These are phyloP conservation scores for Didymella lethalis DNA, from an alignment of 2,329 filamentous ascomycete genomes.

Conservation along the genomic window DNA sequence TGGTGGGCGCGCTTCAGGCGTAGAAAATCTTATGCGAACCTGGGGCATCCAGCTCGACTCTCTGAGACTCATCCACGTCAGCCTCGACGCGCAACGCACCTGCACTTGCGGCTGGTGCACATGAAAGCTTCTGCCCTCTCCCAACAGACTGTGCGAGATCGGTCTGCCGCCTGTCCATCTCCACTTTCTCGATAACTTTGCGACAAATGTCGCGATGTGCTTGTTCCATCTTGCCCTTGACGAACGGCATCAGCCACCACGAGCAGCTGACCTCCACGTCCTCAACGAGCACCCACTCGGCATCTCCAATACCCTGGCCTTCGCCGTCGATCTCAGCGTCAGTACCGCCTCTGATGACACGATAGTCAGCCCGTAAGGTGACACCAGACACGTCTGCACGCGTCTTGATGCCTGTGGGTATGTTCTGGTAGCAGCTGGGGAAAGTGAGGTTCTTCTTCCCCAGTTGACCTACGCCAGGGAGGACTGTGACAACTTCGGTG, in stretches of 20 bases:
- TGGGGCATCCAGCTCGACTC: slow-evolving; percentile 14
- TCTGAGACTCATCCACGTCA: slow-evolving; percentile 27
- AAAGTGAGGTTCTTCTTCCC: slow-evolving; percentile 45
- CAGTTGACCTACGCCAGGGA: slow-evolving; percentile 44
- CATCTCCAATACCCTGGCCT: slow-evolving; percentile 43
- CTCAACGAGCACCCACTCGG: slow-evolving; percentile 46
- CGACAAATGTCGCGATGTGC: slow-evolving; percentile 45
- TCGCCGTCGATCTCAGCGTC: slow-evolving; percentile 44
- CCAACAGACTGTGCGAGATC: slow-evolving; percentile 27
- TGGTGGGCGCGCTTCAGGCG: slow-evolving; percentile 7
- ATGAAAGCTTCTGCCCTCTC: slow-evolving; percentile 24
- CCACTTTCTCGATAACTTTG: slow-evolving; percentile 46
- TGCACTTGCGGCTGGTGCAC: not conserved
- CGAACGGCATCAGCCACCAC: slow-evolving; percentile 50
- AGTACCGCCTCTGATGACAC: slow-evolving; percentile 38
- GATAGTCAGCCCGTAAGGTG: slow-evolving; percentile 42
- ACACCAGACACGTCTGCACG: slow-evolving; percentile 44
- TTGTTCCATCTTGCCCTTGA: slow-evolving; percentile 44
- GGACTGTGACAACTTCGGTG: slow-evolving; percentile 39
- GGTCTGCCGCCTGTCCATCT: slow-evolving; percentile 33
- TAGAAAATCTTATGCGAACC: slow-evolving; percentile 38
- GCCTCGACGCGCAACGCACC: slow-evolving; percentile 12
- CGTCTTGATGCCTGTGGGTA: slow-evolving; percentile 44
- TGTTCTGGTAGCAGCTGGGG: slow-evolving; percentile 44
- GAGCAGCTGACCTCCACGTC: slow-evolving; percentile 46